Conservation (phyloP, 2,329 filamentous ascomycete genomes). For the Aureobasidium sp. region DNA sequence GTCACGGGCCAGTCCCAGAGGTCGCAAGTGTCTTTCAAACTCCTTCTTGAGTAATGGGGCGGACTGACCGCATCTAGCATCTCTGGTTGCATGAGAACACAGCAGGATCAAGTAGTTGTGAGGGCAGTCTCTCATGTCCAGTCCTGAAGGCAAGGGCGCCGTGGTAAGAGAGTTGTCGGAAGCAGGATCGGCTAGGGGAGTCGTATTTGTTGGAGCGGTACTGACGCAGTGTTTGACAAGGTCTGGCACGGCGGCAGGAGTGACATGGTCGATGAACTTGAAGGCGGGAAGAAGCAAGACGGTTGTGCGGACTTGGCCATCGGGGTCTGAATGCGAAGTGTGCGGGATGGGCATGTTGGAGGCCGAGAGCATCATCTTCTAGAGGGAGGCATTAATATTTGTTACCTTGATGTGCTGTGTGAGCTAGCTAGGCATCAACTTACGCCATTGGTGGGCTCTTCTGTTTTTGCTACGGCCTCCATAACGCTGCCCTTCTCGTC, state of each 20-base stretch:
- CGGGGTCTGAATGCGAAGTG: slow-evolving; percentile 50
- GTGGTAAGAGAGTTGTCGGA: neutral
- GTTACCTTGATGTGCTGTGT: slow-evolving; percentile 3
- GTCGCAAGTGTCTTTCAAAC: slow-evolving; percentile 79
- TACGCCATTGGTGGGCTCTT: slow-evolving; percentile 60
- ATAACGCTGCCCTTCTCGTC: slow-evolving; percentile 66
- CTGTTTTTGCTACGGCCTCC: slow-evolving; percentile 43
- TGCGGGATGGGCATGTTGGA: slow-evolving; percentile 80
- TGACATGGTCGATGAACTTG: slow-evolving; percentile 73
- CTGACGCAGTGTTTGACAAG: slow-evolving; percentile 66
- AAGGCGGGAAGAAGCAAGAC: slow-evolving; percentile 81
- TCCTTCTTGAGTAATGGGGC: slow-evolving; percentile 83
- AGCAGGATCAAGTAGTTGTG: slow-evolving; percentile 84
- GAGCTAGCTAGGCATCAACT: slow-evolving; percentile 19
- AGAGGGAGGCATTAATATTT: slow-evolving; percentile 13
- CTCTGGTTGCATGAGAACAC: slow-evolving; percentile 89
- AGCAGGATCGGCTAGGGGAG: slow-evolving; percentile 40
- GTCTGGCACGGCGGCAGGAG: slow-evolving; percentile 61
- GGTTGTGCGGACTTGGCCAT: slow-evolving; percentile 56
- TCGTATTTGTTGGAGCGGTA: slow-evolving; percentile 63
- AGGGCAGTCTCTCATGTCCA: slow-evolving; percentile 59
- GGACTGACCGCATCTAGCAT: slow-evolving; percentile 88
- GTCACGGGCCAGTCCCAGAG: slow-evolving; percentile 77
- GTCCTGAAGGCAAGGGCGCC: slow-evolving; percentile 23
- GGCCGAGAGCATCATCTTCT: slow-evolving; percentile 77